phyloP scores from a whole-genome alignment of 2,329 filamentous ascomycete genomes.

The Scytalidium sp. region DNA sequence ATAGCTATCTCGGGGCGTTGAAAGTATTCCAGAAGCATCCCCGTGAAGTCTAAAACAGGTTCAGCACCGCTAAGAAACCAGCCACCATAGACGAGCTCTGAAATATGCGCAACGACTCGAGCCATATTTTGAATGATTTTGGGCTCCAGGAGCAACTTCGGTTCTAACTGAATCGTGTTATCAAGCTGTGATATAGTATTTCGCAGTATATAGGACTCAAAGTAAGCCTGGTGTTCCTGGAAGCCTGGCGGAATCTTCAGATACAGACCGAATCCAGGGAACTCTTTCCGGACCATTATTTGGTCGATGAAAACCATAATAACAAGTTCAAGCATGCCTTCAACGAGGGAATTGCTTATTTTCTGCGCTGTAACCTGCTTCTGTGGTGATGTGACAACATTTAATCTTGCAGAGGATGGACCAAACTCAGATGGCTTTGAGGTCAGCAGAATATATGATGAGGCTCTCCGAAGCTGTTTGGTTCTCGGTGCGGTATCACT shows the following conservation, averaged over 20 bases:
- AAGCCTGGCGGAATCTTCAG: slow-evolving; percentile 89
- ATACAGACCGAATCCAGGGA: slow-evolving; percentile 81
- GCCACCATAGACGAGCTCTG: slow-evolving; percentile 90
- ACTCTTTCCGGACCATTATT: slow-evolving; percentile 82
- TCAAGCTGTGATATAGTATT: slow-evolving; percentile 70
- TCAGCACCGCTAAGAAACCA: slow-evolving; percentile 93
- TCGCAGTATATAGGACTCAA: slow-evolving; percentile 84
- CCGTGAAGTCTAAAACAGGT: slow-evolving; percentile 79
- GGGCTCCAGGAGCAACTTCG: slow-evolving; percentile 73
- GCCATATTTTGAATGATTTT: slow-evolving; percentile 83
- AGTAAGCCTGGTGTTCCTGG: slow-evolving; percentile 91
- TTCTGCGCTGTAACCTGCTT: slow-evolving; percentile 47
- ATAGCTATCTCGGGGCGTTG: slow-evolving; percentile 78
- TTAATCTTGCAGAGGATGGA: slow-evolving; percentile 60
- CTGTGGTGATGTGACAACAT: slow-evolving; percentile 57
- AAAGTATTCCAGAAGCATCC: slow-evolving; percentile 81
- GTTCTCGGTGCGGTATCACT: slow-evolving; percentile 43
- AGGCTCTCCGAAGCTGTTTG: slow-evolving; percentile 71
- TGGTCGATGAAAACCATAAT: slow-evolving; percentile 83
- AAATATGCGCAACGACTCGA: slow-evolving; percentile 75
- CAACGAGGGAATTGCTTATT: slow-evolving; percentile 68
- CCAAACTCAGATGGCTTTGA: slow-evolving; percentile 59
- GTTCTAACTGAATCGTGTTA: slow-evolving; percentile 67
- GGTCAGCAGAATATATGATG: slow-evolving; percentile 87
- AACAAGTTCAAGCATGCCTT: slow-evolving; percentile 74